These are phyloP conservation scores for Pseudogymnoascus sp. DNA, from an alignment of 2,329 filamentous ascomycete species.

Conservation along the genomic window DNA sequence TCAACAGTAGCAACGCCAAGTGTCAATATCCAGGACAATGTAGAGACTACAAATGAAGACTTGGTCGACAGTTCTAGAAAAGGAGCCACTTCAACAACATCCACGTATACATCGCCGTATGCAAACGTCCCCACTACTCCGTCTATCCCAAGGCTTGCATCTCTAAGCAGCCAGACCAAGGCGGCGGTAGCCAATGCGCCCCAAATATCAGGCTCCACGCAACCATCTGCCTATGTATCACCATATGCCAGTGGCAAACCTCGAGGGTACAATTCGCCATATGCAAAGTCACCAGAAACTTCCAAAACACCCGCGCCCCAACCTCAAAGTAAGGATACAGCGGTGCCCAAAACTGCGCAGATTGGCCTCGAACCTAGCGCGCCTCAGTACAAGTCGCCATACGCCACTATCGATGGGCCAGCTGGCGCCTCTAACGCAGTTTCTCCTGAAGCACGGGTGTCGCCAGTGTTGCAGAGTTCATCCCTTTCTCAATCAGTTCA, in stretches of 20 bases:
- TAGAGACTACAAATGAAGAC: neutral
- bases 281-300: neutral
- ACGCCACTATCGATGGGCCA: neutral
- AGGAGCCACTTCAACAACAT: neutral
- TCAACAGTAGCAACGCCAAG: neutral
- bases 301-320: constrained; percentile 1
- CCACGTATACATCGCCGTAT: neutral
- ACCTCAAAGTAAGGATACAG: neutral
- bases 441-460: neutral
- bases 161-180: neutral
- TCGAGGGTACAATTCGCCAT: neutral
- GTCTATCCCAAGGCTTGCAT: neutral
- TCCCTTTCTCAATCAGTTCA: neutral
- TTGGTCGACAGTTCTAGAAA: neutral
- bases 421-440: neutral
- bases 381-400: constrained; percentile 11
- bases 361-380: neutral
- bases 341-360: neutral
- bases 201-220: neutral
- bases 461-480: neutral
- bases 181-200: neutral
- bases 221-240: neutral
- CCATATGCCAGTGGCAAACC: constrained; percentile 5
- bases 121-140: neutral
- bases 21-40: neutral